These are phyloP conservation scores for Trichomonascaceae sp. DNA, from an alignment of 1,139 yeast genomes.

Conservation along the genomic window DNA sequence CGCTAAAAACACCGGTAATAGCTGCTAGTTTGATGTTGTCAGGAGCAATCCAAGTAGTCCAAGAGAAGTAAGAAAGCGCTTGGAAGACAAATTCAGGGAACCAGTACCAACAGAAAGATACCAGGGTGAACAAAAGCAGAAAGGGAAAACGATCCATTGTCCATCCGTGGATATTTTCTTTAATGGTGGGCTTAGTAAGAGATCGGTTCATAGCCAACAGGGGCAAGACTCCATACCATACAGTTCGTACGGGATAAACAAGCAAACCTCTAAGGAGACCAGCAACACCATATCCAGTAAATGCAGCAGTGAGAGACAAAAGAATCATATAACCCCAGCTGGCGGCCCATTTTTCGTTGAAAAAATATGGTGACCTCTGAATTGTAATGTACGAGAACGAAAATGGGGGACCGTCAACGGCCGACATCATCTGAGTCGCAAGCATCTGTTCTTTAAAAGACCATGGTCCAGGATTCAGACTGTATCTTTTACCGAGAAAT, in stretches of 20 bases:
- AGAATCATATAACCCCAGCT: slow-evolving; percentile 41
- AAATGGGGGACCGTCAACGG: slow-evolving; percentile 40
- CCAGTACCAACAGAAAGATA: slow-evolving; percentile 50
- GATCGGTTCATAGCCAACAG: slow-evolving; percentile 51
- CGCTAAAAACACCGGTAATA: slow-evolving; percentile 53
- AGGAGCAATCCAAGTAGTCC: slow-evolving; percentile 61
- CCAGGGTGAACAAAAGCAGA: slow-evolving; percentile 36
- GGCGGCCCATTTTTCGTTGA: slow-evolving; percentile 22
- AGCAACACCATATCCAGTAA: slow-evolving; percentile 54
- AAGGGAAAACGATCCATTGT: slow-evolving; percentile 40
- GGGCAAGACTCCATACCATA: slow-evolving; percentile 54
- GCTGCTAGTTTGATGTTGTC: slow-evolving; percentile 47
- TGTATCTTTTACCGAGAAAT: slow-evolving; percentile 34
- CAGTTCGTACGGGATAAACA: slow-evolving; percentile 48
- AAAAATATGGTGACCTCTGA: slow-evolving; percentile 29
- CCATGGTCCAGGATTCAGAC: slow-evolving; percentile 60
- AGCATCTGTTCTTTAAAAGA: slow-evolving; percentile 64
- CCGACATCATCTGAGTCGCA: slow-evolving; percentile 44
- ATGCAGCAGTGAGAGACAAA: slow-evolving; percentile 49
- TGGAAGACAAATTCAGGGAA: slow-evolving; percentile 47
- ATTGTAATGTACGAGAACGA: slow-evolving; percentile 31
- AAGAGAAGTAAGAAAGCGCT: slow-evolving; percentile 49
- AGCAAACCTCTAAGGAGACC: slow-evolving; percentile 40
- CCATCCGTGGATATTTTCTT: slow-evolving; percentile 46
- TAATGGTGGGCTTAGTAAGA: slow-evolving; percentile 40